Percentiles rank a stretch among this genome's conserved stretches.
phyloP scores from a whole-genome alignment of 306 rosid species.

The Rosa multiflora region DNA sequence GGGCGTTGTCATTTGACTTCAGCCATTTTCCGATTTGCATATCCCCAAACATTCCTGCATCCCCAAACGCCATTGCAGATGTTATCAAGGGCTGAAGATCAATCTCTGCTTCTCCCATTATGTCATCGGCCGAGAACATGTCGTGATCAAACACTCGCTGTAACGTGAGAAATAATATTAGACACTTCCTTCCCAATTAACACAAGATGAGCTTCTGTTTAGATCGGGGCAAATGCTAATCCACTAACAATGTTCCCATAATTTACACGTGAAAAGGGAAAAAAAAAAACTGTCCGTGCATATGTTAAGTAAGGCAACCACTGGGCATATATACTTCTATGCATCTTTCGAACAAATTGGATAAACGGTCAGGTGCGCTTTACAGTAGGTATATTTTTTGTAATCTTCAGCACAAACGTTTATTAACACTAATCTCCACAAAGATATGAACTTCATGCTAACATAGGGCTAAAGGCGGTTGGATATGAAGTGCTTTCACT shows the following conservation, averaged over 20 bases:
- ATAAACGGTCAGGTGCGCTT: background rate
- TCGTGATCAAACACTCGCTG: slow-evolving; percentile 90
- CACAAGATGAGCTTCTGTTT: background rate
- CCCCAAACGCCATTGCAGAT: slow-evolving; percentile 92
- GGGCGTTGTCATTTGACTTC: slow-evolving; percentile 86
- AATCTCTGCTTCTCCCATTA: slow-evolving; percentile 97
- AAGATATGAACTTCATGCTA: no score
- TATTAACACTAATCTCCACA: background rate
- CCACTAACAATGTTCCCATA: background rate
- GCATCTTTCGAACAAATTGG: background rate
- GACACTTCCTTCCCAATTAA: background rate
- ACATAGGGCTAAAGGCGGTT: background rate
- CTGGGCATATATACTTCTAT: background rate
- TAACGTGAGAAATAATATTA: slow-evolving; percentile 28
- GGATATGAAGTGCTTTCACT: background rate
- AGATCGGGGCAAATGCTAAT: background rate
- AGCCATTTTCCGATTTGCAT: slow-evolving; percentile 99
- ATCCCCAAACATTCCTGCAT: slow-evolving; percentile 83
- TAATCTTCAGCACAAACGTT: background rate
- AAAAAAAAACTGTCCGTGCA: background rate
- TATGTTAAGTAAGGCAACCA: background rate
- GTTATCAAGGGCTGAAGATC: slow-evolving; percentile 96
- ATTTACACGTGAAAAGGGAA: background rate
- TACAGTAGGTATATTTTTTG: background rate
- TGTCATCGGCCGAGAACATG: slow-evolving; percentile 91